Evolutionary conservation across 2,329 filamentous ascomycete genomes (phyloP).

Genomic region (Hypoxylon sp.): DNA sequence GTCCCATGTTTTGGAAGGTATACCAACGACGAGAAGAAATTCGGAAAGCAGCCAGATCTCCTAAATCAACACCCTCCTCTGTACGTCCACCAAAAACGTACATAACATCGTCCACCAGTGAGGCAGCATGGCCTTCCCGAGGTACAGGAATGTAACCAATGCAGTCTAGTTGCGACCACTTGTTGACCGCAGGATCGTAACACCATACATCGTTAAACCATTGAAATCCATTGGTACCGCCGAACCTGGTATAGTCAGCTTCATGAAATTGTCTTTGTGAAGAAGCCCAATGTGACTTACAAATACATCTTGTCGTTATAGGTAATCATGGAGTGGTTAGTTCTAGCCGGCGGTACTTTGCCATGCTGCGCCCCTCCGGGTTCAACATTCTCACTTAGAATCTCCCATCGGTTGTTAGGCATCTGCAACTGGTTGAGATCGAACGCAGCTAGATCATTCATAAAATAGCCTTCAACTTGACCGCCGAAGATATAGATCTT

Average conservation of each 20-base stretch:
- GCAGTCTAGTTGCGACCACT: constrained; percentile 90
- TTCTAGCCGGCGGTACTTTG: constrained; percentile 84
- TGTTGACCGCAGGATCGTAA: constrained; percentile 84
- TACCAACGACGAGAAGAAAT: constrained; percentile 91
- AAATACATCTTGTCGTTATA: constrained; percentile 94
- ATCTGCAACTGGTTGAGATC: constrained; percentile 95
- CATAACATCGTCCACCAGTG: constrained; percentile 97
- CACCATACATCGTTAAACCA: constrained; percentile 99
- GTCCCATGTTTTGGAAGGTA: constrained; percentile 99
- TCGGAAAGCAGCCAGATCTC: constrained; percentile 84
- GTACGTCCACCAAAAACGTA: constrained; percentile 98
- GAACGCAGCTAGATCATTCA: constrained; percentile 96
- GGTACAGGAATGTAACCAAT: constrained; percentile 97
- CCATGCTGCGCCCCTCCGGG: constrained; percentile 66
- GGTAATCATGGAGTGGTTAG: constrained; percentile 92
- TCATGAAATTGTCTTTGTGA: constrained; percentile 4
- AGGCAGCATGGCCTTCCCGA: constrained; percentile 92
- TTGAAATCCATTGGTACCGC: constrained; percentile 91
- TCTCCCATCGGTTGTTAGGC: constrained; percentile 91
- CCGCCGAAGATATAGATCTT: constrained; percentile 98
- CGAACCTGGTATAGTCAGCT: constrained; percentile 70
- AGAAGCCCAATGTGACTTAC: constrained; percentile 60
- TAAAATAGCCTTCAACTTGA: constrained; percentile 96
- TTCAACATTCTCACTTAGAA: constrained; percentile 80
- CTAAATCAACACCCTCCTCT: constrained; percentile 89